These are phyloP conservation scores for Eucalyptus fibrosa DNA, from an alignment of 345 rosid species.

Conservation along the genomic window DNA sequence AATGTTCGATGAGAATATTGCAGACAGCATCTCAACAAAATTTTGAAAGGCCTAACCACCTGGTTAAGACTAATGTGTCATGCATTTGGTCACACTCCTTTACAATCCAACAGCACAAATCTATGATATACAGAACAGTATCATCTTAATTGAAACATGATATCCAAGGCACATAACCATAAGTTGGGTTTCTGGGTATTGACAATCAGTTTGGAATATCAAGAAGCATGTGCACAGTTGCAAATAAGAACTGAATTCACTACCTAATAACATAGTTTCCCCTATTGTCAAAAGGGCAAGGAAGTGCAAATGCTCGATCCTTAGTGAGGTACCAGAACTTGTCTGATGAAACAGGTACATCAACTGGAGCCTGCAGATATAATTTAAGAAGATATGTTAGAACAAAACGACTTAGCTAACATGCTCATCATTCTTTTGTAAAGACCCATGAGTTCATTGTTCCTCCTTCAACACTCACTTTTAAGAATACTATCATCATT, in stretches of 20 bases:
- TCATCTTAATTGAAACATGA: not conserved
- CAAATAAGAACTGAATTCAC: not conserved
- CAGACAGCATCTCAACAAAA: not conserved
- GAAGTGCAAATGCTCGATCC: conserved; percentile 66
- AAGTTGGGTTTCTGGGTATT: not conserved
- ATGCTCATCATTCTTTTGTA: not conserved
- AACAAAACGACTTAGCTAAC: not conserved
- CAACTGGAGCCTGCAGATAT: conserved; percentile 52
- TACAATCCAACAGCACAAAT: not conserved
- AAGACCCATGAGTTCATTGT: not conserved
- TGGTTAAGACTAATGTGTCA: not conserved
- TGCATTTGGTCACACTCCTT: not conserved
- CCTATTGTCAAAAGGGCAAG: conserved; percentile 76
- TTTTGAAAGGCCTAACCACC: not conserved
- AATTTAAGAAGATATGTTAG: not conserved
- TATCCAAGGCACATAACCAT: not conserved
- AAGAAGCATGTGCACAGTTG: not conserved
- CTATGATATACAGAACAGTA: not conserved
- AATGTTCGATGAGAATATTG: not conserved
- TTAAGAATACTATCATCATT: not conserved
- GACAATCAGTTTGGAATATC: not conserved
- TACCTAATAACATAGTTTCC: conserved; percentile 95
- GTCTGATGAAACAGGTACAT: conserved; percentile 75
- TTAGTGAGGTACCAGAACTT: conserved; percentile 82
- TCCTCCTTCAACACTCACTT: not conserved